These are phyloP conservation scores for Hymenoscyphus occultus DNA, from an alignment of 2,329 filamentous ascomycete genomes.

Conservation along the genomic window DNA sequence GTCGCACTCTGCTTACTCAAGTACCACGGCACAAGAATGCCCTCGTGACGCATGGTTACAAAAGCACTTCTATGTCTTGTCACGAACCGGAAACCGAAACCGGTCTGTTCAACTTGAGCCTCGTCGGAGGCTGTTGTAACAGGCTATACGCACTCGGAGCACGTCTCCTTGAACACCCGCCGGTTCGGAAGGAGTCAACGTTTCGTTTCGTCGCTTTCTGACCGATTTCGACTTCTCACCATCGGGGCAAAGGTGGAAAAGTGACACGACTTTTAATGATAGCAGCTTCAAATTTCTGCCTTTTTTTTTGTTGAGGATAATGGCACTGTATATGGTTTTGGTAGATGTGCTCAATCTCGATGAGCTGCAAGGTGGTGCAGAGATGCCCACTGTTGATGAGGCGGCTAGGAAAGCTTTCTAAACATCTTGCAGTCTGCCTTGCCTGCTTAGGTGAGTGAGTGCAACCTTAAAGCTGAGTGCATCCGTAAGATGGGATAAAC, in stretches of 20 bases:
- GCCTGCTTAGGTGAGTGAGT: not conserved
- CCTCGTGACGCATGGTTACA: not conserved
- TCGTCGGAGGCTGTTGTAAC: not conserved
- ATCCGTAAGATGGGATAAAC: not conserved
- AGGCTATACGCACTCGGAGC: not conserved
- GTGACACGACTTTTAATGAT: not conserved
- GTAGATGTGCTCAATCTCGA: not conserved
- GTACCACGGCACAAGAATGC: not conserved
- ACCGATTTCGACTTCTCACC: not conserved
- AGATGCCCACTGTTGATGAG: not conserved
- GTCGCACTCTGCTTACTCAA: not conserved
- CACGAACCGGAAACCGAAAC: not conserved
- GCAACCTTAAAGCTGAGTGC: not conserved
- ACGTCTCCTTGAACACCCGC: not conserved
- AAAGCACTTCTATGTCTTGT: not conserved
- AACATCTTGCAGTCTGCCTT: constrained; percentile 2
- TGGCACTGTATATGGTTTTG: not conserved
- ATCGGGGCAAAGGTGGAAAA: not conserved
- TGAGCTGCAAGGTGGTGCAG: not conserved
- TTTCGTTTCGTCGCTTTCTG: not conserved
- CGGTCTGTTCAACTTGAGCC: constrained; percentile 1
- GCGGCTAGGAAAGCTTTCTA: constrained; percentile 3
- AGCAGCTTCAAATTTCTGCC: not conserved
- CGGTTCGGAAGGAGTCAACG: not conserved
- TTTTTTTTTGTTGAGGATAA: not conserved